Evolutionary conservation across 2,329 filamentous ascomycete species (phyloP), one percentile per base, ranked within the genome.

Genomic region (Trichoderma semiorbis): DNA sequence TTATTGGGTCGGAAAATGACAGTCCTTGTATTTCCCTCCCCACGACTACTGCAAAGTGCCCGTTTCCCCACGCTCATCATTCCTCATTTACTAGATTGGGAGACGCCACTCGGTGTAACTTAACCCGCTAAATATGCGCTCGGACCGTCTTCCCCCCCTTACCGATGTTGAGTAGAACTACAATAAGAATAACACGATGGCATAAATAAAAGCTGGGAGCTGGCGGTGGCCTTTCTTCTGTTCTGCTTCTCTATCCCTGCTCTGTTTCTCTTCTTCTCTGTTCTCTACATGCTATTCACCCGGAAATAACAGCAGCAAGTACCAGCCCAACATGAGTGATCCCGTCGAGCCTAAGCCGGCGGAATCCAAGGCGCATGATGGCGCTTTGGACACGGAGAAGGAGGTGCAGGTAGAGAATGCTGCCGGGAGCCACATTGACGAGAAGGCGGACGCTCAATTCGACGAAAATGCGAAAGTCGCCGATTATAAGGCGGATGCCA

Each of bases 401-500:
- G 61, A 63, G 61, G 61, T 63, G 16, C 61, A 30, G 61, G 61
- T 63, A 47, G 61, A 63, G 16, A 63, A 63, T 30, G 61, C 26
- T 16, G 24, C 3, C 24, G 61, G 26, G 10, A 12, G n/a, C 6
- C 18, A 63, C 24, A 3, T 47, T 47, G 61, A 63, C 36, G 61
- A 63, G 36, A 63, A 63, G 58, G 18, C 16, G 21, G 32, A 39
- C 21, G 32, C 39, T 24, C 7, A 62, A 21, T 39, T 63, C 36
- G 61, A 63, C 26, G 61, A 63, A 26, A 47, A 63, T 12, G 61
- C 36, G 6, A 63, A 63, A 39, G 11, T 63, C 36, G 24, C 61
- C 61, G 61, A 63, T 63, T 63, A 63, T 18, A 63, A 63, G 61
- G 61, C 61, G 34, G 61, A 30, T 63, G 61, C 61, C 18, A 63